Conservation (phyloP, 352 stramenopile species). For the Globisporangium megalacanthum region DNA sequence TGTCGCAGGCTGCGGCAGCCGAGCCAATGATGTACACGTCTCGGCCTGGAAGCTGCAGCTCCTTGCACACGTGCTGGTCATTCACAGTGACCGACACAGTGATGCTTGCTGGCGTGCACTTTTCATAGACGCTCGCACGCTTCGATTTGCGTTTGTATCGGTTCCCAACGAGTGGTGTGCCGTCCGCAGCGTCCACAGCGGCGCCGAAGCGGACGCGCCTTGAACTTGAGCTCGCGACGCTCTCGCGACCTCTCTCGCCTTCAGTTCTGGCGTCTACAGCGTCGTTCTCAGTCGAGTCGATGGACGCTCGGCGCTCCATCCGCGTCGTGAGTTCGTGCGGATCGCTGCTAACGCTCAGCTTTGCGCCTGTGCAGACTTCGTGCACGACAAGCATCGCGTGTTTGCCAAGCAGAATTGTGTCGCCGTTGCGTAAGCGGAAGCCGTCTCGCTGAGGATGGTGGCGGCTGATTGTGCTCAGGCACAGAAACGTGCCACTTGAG, state of each 20-base stretch:
- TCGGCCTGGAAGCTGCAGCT: slow-evolving; percentile 21
- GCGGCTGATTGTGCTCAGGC: slow-evolving; percentile 57
- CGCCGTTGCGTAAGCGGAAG: slow-evolving; percentile 45
- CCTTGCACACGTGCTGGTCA: slow-evolving; percentile 15
- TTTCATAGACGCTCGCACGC: slow-evolving; percentile 4
- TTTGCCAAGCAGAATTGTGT: slow-evolving; percentile 43
- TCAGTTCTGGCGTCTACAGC: not conserved
- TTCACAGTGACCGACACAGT: slow-evolving; percentile 6
- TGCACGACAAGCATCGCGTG: slow-evolving; percentile 19
- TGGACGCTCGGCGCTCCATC: not conserved
- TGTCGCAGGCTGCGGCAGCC: slow-evolving; percentile 40
- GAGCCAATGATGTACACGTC: slow-evolving; percentile 48
- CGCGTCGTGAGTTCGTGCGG: not conserved
- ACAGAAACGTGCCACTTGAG: slow-evolving; percentile 53
- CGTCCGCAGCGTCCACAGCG: slow-evolving; percentile 21
- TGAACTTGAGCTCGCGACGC: not conserved
- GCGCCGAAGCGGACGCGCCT: slow-evolving; percentile 24
- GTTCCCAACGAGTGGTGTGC: slow-evolving; percentile 32
- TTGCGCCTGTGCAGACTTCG: slow-evolving; percentile 13
- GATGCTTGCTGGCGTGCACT: slow-evolving; percentile 9
- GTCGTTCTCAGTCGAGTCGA: slow-evolving; percentile 8
- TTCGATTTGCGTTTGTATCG: slow-evolving; percentile 40
- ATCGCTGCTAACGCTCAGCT: not conserved
- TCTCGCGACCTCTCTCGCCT: not conserved
- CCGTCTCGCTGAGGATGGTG: slow-evolving; percentile 67